These are phyloP conservation scores for Nannochloris sp. DNA, from an alignment of 139 green algal species.

Conservation along the genomic window DNA sequence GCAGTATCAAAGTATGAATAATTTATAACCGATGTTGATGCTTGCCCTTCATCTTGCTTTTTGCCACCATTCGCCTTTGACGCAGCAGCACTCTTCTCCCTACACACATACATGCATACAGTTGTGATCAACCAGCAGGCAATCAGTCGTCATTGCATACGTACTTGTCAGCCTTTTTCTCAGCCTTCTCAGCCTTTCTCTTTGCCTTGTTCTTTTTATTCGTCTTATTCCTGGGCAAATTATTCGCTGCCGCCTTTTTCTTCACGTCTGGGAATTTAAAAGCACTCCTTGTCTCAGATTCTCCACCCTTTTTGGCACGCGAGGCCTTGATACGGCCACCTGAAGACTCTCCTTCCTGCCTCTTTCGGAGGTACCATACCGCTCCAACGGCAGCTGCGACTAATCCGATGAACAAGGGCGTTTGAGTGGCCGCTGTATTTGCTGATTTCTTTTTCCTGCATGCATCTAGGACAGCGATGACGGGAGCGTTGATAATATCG, in stretches of 20 bases:
- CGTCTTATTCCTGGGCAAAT: slow-evolving; percentile 13
- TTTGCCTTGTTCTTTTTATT: slow-evolving; percentile 22
- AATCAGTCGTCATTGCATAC: not conserved
- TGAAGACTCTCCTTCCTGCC: not conserved
- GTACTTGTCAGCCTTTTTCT: slow-evolving; percentile 2
- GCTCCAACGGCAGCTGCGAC: not conserved
- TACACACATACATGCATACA: too few species aligned
- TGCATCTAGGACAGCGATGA: not conserved
- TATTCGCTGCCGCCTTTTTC: not conserved
- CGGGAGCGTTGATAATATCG: too few species aligned
- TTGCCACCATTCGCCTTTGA: not conserved
- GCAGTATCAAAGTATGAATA: slow-evolving; percentile 22
- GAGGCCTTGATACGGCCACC: not conserved
- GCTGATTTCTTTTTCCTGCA: not conserved
- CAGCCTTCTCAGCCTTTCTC: slow-evolving; percentile 9
- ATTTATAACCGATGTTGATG: slow-evolving; percentile 16
- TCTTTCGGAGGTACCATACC: slow-evolving; percentile 1
- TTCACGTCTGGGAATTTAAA: slow-evolving; percentile 17
- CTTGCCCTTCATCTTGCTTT: not conserved
- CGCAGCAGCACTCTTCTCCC: too few species aligned
- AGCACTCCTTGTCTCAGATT: slow-evolving; percentile 3
- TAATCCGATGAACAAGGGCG: not conserved
- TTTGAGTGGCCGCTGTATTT: not conserved
- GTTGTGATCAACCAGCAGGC: too few species aligned
- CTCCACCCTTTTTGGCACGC: not conserved